Evolutionary conservation across 2,329 filamentous ascomycete genomes (phyloP).

Genomic region (Cordyceps cicadae): DNA sequence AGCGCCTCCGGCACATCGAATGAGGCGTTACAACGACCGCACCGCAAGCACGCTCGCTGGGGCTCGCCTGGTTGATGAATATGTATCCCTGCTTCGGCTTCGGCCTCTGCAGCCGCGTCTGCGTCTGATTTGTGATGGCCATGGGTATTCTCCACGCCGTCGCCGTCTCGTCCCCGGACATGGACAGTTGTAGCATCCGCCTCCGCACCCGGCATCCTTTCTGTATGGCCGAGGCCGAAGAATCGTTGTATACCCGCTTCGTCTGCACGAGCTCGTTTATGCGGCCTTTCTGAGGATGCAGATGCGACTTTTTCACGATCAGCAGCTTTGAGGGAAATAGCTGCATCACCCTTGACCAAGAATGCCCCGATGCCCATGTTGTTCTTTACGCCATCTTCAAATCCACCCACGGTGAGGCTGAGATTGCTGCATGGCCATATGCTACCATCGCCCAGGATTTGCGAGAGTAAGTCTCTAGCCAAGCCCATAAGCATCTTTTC

Average conservation of each 20-base stretch:
- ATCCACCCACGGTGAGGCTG: constrained; percentile 80
- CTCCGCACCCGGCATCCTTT: constrained; percentile 15
- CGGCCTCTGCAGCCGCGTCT: constrained; percentile 16
- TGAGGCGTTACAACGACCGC: constrained; percentile 56
- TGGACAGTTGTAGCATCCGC: constrained; percentile 21
- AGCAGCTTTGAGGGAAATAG: constrained; percentile 30
- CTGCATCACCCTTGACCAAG: constrained; percentile 66
- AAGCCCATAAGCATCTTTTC: constrained; percentile 66
- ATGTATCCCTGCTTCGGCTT: constrained; percentile 26
- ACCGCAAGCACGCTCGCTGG: constrained; percentile 28
- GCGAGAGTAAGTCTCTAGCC: constrained; percentile 65
- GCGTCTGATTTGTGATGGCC: constrained; percentile 10
- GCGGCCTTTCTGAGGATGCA: constrained; percentile 17
- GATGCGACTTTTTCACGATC: constrained; percentile 12
- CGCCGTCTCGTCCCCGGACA: constrained; percentile 14
- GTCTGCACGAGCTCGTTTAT: constrained; percentile 31
- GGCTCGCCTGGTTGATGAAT: neutral
- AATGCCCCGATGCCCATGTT: constrained; percentile 84
- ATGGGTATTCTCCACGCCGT: constrained; percentile 3
- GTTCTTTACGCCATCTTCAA: constrained; percentile 76
- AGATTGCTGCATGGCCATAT: constrained; percentile 91
- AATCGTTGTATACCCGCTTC: constrained; percentile 48
- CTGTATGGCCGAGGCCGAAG: constrained; percentile 35
- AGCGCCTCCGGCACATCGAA: constrained; percentile 50
- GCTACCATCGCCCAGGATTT: constrained; percentile 67